Evolutionary conservation across 108 stramenopile species (phyloP).

Genomic region (Skeletonema potamos): DNA sequence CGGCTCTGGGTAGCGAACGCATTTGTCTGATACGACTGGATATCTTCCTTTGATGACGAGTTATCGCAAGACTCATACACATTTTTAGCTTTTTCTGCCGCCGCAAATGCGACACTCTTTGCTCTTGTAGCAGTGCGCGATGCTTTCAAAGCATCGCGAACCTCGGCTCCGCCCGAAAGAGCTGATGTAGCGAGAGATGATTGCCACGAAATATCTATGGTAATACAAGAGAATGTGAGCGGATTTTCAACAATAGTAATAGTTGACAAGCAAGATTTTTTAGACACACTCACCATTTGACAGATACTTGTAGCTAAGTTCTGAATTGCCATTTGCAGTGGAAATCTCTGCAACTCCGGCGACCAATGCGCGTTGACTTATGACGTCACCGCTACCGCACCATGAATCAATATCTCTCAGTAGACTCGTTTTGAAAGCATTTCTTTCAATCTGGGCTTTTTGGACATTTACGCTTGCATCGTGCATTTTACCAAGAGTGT

Average conservation of each 20-base stretch:
- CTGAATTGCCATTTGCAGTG: constrained; percentile 46
- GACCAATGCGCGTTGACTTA: constrained; percentile 71
- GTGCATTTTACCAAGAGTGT: constrained; percentile 59
- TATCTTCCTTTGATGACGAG: constrained; percentile 58
- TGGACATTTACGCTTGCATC: constrained; percentile 57
- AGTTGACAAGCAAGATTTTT: neutral
- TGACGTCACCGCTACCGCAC: constrained; percentile 75
- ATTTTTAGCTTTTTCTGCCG: constrained; percentile 58
- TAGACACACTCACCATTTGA: constrained; percentile 64
- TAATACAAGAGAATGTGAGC: neutral
- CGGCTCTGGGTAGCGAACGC: constrained; percentile 78
- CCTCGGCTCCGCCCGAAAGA: constrained; percentile 73
- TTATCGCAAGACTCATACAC: constrained; percentile 49
- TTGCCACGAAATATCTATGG: constrained; percentile 80
- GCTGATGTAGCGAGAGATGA: constrained; percentile 76
- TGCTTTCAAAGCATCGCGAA: constrained; percentile 70
- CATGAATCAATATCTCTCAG: constrained; percentile 79
- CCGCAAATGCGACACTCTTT: constrained; percentile 41
- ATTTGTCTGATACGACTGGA: constrained; percentile 63
- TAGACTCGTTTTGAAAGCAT: constrained; percentile 56
- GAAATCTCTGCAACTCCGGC: constrained; percentile 68
- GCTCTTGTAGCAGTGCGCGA: constrained; percentile 63
- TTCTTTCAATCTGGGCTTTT: constrained; percentile 49
- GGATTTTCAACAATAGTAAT: neutral
- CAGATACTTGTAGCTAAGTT: constrained; percentile 56